Conservation (phyloP, 805 yeast species). For the Wickerhamomyces rabaulensis region DNA sequence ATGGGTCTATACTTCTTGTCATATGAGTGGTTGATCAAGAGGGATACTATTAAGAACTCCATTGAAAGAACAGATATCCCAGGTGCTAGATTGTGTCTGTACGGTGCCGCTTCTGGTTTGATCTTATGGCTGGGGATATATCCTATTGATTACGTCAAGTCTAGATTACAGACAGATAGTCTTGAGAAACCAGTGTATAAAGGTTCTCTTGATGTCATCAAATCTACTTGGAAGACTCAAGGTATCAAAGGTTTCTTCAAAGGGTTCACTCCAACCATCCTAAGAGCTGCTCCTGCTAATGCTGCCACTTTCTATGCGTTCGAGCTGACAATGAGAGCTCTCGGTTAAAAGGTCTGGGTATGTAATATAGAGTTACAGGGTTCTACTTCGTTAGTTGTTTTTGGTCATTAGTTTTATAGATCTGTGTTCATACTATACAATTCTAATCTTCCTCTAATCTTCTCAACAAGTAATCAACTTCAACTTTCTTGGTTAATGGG, state of each 20-base stretch:
- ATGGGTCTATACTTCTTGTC: constrained; percentile 85
- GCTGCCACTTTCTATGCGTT: constrained; percentile 95
- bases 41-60: constrained; percentile 45
- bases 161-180: constrained; percentile 76
- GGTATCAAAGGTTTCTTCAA: constrained; percentile 80
- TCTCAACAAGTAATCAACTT: constrained; percentile 82
- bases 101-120: constrained; percentile 90
- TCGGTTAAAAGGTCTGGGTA: constrained; percentile 7
- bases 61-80: constrained; percentile 69
- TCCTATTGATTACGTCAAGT: constrained; percentile 89
- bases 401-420: background rate
- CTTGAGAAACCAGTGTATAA: constrained; percentile 54
- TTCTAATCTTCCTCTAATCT: constrained; percentile 59
- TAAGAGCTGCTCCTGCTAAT: constrained; percentile 97
- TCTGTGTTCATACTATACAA: background rate
- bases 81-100: constrained; percentile 79
- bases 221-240: constrained; percentile 43
- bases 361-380: background rate
- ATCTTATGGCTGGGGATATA: constrained; percentile 79
- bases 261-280: constrained; percentile 88
- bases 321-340: constrained; percentile 74
- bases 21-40: constrained; percentile 80
- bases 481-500: constrained; percentile 93
- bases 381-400: background rate
- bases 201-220: constrained; percentile 54